Evolutionary conservation across 768 basidiomycete genomes (phyloP).

Genomic region (Tulasnella sp.): DNA sequence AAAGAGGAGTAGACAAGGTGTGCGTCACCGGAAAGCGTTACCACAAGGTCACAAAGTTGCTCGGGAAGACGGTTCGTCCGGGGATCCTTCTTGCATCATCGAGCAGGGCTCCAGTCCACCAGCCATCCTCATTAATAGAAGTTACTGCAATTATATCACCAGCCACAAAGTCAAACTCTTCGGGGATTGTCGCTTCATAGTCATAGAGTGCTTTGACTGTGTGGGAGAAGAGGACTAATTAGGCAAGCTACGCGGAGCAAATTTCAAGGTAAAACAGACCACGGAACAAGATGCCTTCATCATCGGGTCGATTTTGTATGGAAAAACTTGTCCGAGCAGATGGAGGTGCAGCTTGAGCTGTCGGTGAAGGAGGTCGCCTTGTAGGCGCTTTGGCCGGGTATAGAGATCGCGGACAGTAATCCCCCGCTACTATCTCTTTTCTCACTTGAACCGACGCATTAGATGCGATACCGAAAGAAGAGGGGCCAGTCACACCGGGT

Average conservation of each 20-base stretch:
- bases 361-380: neutral
- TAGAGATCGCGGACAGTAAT: no score
- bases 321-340: constrained; percentile 19
- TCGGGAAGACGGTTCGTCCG: constrained; percentile 79
- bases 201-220: constrained; percentile 87
- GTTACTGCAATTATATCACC: constrained; percentile 96
- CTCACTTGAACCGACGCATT: no score
- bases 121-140: constrained; percentile 89
- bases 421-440: no score
- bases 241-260: neutral
- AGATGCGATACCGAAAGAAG: neutral
- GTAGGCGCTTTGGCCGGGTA: neutral
- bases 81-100: constrained; percentile 67
- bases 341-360: neutral
- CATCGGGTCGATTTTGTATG: constrained; percentile 48
- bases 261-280: no score
- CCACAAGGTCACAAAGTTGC: constrained; percentile 82
- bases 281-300: constrained; percentile 35
- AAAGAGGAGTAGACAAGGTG: constrained; percentile 50
- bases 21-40: constrained; percentile 43
- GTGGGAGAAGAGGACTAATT: neutral
- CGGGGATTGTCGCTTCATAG: constrained; percentile 76
- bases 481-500: neutral
- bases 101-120: constrained; percentile 90
- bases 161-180: constrained; percentile 94